Percentiles rank a stretch among this genome's conserved stretches.
phyloP scores from a whole-genome alignment of 2,329 filamentous ascomycete species.

The Sclerotinia sclerotiorum region DNA sequence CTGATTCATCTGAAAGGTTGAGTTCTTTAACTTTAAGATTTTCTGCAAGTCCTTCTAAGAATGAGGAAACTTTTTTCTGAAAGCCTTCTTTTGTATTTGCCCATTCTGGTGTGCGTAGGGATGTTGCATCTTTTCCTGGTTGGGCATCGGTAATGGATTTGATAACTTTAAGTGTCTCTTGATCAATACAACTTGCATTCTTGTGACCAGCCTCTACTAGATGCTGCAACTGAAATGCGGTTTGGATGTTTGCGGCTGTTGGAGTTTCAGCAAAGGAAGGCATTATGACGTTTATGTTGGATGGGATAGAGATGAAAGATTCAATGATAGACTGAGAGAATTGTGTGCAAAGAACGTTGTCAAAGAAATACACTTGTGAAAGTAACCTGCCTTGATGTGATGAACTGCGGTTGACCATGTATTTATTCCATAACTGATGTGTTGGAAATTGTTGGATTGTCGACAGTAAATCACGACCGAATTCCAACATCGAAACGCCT shows the following conservation, averaged over 20 bases:
- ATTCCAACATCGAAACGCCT: background rate
- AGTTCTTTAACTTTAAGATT: background rate
- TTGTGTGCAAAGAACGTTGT: background rate
- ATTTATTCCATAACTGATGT: background rate
- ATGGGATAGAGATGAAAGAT: background rate
- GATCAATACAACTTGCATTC: constrained; percentile 1
- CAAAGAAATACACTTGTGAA: background rate
- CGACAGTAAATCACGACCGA: background rate
- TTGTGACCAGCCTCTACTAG: constrained; percentile 2
- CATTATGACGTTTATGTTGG: background rate
- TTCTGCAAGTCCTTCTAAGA: background rate
- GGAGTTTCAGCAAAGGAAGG: constrained; percentile 11
- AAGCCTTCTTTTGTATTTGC: constrained; percentile 10
- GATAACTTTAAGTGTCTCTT: background rate
- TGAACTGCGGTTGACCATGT: background rate
- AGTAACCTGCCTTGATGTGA: background rate
- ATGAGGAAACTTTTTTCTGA: constrained; percentile 5
- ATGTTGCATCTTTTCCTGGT: background rate
- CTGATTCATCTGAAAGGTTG: background rate
- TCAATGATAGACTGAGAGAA: background rate
- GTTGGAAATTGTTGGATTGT: constrained; percentile 10
- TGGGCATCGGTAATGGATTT: constrained; percentile 1
- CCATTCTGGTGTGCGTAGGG: constrained; percentile 6
- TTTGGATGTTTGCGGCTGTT: background rate
- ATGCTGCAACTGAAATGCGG: constrained; percentile 12